Conservation (phyloP, 805 yeast species). For the Candida maesae region DNA sequence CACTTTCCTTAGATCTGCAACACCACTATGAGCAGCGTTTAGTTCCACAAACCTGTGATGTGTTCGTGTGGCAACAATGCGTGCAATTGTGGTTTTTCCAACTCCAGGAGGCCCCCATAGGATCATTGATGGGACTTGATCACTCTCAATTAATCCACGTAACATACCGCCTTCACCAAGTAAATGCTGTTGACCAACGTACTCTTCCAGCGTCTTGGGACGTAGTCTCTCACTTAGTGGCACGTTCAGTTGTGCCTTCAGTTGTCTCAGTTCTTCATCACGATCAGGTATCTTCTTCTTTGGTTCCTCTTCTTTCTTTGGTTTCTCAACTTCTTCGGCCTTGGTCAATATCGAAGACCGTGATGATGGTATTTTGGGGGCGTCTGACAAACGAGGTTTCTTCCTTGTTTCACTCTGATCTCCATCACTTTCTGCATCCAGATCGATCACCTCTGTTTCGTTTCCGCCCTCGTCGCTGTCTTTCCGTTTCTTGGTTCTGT, state of each 20-base stretch:
- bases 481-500: slow-evolving; percentile 4
- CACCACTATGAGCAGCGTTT: slow-evolving; percentile 76
- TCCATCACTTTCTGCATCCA: slow-evolving; percentile 12
- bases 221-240: slow-evolving; percentile 79
- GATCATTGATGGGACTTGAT: slow-evolving; percentile 79
- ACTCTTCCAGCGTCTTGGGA: slow-evolving; percentile 66
- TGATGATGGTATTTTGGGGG: not conserved
- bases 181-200: slow-evolving; percentile 82
- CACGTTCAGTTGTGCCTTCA: slow-evolving; percentile 15
- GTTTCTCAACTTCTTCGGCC: not conserved
- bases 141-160: slow-evolving; percentile 54
- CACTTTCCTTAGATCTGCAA: slow-evolving; percentile 60
- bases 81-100: slow-evolving; percentile 81
- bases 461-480: not conserved
- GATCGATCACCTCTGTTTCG: slow-evolving; percentile 14
- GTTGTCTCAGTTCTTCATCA: slow-evolving; percentile 17
- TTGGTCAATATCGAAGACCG: not conserved
- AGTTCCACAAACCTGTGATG: slow-evolving; percentile 62
- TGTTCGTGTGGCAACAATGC: slow-evolving; percentile 36
- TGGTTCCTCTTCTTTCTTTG: not conserved
- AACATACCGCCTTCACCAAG: slow-evolving; percentile 61
- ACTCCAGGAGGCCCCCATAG: slow-evolving; percentile 97
- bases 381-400: not conserved
- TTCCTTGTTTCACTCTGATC: not conserved
- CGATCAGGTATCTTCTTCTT: slow-evolving; percentile 6